Base-by-base conservation (phyloP, 225 moss, liverwort and hornwort genomes). In the Sphagnum contortum region DNA sequence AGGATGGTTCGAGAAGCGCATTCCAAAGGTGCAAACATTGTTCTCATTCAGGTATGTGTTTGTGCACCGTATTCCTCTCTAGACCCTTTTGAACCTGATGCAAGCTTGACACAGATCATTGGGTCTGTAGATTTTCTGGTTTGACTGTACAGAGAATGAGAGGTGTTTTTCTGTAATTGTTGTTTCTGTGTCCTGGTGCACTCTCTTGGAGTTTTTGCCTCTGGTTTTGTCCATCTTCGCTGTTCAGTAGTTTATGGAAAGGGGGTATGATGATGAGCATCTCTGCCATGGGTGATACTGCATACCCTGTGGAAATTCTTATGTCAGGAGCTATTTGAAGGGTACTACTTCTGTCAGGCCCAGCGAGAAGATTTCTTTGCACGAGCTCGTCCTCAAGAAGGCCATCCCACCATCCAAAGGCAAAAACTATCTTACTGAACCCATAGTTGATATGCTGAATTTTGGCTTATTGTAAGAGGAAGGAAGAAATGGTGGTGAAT, bases 331-430 rank as follows among this genome's bases (percentile, higher is more conserved):
- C 73, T 98, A 5, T 98, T 98, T 70, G 96, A 98, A 75, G 96
- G 90, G 5, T 81, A 83, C 74, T 98, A 98, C 75, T 98, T 98
- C 76, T 98, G 96, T 64, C 96, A 98, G 60, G 96, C 96, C 57
- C 96, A 98, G 64, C 79, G 89, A 55, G 85, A 85, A 71, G 87
- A 89, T 48, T 89, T 83, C 73, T 92, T 98, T 29, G 48, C 63
- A 3, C 73, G 88, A 47, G 78, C 96, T 14, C 81, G 64, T 4
- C 83, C 90, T 45, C 79, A 90, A 57, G 89, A 87, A 46, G 90
- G 90, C 3, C 96, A 98, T 55, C 83, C 96, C 66, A 98, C 96
- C 2, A 92, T 98, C 45, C 47, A 63, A 48, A 81, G 76, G 85
- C 78, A 57, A 48, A 53, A 3, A 1, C 49, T 8, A 48, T 13